Evolutionary conservation across 139 green algal species (phyloP), one percentile per base, ranked within the genome.

Genomic region (Haematococcus sp.): DNA sequence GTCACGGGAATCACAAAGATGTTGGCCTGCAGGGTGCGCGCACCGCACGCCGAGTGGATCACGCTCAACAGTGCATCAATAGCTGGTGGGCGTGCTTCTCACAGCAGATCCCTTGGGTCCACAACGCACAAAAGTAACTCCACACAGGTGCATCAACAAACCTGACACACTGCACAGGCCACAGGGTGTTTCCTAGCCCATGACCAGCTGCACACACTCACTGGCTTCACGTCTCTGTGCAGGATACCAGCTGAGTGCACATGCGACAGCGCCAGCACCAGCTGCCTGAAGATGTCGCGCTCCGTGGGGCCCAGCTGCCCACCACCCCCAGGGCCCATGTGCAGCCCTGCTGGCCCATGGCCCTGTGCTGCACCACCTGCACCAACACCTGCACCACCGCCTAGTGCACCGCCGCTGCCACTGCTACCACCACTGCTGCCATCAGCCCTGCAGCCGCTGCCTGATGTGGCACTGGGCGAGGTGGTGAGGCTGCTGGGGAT

Each of bases 231-330:
- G 58, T 65, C 70, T 68, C 70, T 56, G 66, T 83, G 77, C 27
- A 83, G 71, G 58, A 83, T 72, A 31, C 73, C 73, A 7, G 73
- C 68, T 13, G 68, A 46, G 34, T 84, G 78, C 16, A 73, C 60
- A 35, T 84, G 54, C 5, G 15, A 22, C 5, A 84, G 32, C 1
- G 60, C 79, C 46, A 34, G 60, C 20, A 76, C 69, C n/a, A 84
- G 40, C 79, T 84, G 74, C 1, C 54, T 54, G 51, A 84, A 81
- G 33, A 84, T 81, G 30, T 64, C 66, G 0, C 74, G 74, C 74
- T 84, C 79, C 23, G 43, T 22, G 13, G 35, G 58, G 2, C 63
- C 73, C 7, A 78, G 33, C 19, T 49, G 40, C 7, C 40, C 40
- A 5, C 25, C 59, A 23, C 59, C 59, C 13, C 32, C 23, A 46